phyloP scores from a whole-genome alignment of 202 grass and related monocot genomes.

The Digitaria exilis region DNA sequence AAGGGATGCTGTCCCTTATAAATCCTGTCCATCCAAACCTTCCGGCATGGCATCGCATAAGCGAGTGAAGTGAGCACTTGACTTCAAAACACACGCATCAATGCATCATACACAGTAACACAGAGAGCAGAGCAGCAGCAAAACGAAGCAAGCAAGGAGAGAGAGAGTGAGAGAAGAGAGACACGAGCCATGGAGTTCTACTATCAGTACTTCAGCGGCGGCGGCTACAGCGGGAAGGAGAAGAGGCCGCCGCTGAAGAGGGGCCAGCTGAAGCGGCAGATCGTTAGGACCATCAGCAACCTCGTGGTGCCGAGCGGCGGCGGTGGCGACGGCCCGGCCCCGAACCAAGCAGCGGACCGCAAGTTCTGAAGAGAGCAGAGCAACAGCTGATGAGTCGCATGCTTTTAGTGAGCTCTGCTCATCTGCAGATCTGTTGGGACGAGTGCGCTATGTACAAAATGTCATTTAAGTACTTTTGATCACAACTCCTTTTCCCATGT shows the following conservation, averaged over 20 bases:
- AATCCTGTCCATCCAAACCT: constrained; percentile 1
- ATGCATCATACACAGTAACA: too few relatives aligned
- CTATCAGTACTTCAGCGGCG: not conserved
- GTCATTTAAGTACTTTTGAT: too few relatives aligned
- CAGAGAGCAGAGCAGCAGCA: not conserved
- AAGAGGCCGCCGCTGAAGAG: constrained; percentile 53
- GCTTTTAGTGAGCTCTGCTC: not conserved
- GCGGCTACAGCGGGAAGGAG: constrained; percentile 19
- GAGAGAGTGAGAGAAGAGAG: not conserved
- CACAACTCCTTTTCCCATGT: too few relatives aligned
- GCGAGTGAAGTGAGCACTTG: not conserved
- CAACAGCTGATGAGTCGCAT: constrained; percentile 4
- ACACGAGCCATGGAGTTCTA: constrained; percentile 10
- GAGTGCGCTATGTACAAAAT: too few relatives aligned
- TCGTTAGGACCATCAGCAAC: constrained; percentile 41
- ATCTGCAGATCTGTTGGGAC: too few relatives aligned
- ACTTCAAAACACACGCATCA: not conserved
- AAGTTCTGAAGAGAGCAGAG: constrained; percentile 5
- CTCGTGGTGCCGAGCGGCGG: constrained; percentile 16
- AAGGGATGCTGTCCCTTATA: not conserved
- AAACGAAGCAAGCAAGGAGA: not conserved
- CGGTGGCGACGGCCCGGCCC: not conserved
- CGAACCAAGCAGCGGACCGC: not conserved
- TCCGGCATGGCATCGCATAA: not conserved
- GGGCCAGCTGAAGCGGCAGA: constrained; percentile 48